phyloP scores from a whole-genome alignment of 2,329 filamentous ascomycete species.

The Ophiostoma sp. region DNA sequence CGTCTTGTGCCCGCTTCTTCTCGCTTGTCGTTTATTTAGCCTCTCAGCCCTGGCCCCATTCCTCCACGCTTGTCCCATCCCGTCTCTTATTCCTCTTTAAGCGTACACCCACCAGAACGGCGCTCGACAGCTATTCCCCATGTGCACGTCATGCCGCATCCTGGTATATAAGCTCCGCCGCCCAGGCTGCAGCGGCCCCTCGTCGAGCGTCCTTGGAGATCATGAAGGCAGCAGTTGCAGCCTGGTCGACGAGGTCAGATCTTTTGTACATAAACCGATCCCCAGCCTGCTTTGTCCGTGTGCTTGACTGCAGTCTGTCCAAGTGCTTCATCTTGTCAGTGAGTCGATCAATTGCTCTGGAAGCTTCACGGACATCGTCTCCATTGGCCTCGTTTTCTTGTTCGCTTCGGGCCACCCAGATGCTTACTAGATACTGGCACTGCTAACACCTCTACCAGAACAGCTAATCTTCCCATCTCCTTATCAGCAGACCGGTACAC shows the following conservation, averaged over 20 bases:
- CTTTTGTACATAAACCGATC: background rate
- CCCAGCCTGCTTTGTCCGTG: background rate
- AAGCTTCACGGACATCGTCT: background rate
- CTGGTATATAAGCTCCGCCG: background rate
- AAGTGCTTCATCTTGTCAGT: background rate
- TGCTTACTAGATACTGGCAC: background rate
- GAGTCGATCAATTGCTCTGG: background rate
- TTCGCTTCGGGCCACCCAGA: background rate
- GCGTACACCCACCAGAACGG: background rate
- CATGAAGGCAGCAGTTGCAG: constrained; percentile 4
- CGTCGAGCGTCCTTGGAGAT: background rate
- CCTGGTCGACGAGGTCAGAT: background rate
- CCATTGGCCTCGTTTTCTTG: background rate
- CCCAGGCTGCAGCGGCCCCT: background rate
- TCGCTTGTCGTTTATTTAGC: background rate
- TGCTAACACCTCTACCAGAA: background rate
- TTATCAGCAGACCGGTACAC: background rate
- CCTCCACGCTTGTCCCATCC: background rate
- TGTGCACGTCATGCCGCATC: constrained; percentile 1
- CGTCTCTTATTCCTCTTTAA: constrained; percentile 31
- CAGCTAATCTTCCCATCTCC: background rate
- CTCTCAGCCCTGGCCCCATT: constrained; percentile 2
- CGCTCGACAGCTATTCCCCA: background rate
- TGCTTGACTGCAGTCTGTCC: background rate
- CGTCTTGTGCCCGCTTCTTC: constrained; percentile 7